Evolutionary conservation across 129 eudicot genomes (phyloP).

Genomic region (Centrapalus pauciflorus): DNA sequence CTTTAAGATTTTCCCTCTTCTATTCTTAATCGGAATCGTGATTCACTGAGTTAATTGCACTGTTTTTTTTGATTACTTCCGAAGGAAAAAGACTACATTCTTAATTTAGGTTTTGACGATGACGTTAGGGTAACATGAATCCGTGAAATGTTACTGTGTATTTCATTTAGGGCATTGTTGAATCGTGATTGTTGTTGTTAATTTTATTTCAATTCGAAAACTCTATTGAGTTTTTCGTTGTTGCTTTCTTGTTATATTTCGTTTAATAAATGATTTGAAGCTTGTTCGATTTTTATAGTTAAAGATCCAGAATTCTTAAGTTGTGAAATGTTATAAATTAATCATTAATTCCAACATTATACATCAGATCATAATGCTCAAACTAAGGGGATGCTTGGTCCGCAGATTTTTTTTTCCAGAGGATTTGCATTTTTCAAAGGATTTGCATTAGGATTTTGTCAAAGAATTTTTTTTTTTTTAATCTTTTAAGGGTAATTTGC

Average conservation of each 20-base stretch:
- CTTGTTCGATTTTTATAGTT: not conserved
- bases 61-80: not conserved
- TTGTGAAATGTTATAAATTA: not conserved
- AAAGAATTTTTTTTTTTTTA: no score
- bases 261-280: not conserved
- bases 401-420: no score
- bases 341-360: not conserved
- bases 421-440: no score
- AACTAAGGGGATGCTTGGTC: no score
- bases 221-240: not conserved
- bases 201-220: not conserved
- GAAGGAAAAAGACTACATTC: not conserved
- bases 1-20: not conserved
- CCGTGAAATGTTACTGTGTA: not conserved
- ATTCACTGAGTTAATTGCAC: not conserved
- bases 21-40: not conserved
- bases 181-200: not conserved
- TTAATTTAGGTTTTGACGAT: not conserved
- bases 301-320: not conserved
- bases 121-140: not conserved
- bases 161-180: slow-evolving; percentile 1
- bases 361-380: not conserved
- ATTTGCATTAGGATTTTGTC: no score
- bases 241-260: not conserved
- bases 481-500: no score